Evolutionary conservation across 495 filamentous ascomycete genomes (phyloP), one percentile per base, ranked within the genome.

Genomic region (Penicillium daleae): DNA sequence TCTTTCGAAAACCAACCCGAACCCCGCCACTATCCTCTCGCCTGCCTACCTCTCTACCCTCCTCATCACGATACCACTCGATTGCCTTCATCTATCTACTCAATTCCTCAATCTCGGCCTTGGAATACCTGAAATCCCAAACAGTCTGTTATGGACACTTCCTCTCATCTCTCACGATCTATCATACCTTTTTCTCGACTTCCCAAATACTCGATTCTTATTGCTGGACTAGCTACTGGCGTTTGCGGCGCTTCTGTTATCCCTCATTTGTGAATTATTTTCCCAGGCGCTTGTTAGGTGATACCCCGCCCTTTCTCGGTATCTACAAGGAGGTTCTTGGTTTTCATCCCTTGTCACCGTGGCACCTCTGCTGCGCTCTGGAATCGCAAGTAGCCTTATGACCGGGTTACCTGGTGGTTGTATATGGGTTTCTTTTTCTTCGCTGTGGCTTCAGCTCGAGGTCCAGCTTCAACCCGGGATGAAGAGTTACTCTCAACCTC

Each of bases 161-260:
- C 56, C 26, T 22, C 61, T 57, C 42, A 54, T 19, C 59, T 63
- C 46, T 59, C 66, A 63, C 54, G 35, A 64, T 68, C 59, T 58
- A 49, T 62, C 62, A 64, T 67, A 56, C 35, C 35, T 57, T 42
- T 64, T 64, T 67, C 54, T 29, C 24, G 22, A 59, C 44, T 31
- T 42, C 56, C 62, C 63, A 46, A 42, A 31, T 59, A 58, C 59
- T 59, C 39, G 29, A 21, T 58, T 66, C 56, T 66, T 65, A 53
- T 63, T 59, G 65, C 62, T 55, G 67, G 63, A 74, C 74, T 66
- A 72, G 70, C 68, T 71, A 67, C 73, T 58, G 78, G 76, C 73
- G 76, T 76, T 70, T 56, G 63, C 40, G 75, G 74, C 65, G 69
- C 70, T 64, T 53, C 56, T 68, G 54, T 67, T 24, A 35, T 54